Conservation (phyloP, 306 rosid genomes). For the Canavalia gladiata region DNA sequence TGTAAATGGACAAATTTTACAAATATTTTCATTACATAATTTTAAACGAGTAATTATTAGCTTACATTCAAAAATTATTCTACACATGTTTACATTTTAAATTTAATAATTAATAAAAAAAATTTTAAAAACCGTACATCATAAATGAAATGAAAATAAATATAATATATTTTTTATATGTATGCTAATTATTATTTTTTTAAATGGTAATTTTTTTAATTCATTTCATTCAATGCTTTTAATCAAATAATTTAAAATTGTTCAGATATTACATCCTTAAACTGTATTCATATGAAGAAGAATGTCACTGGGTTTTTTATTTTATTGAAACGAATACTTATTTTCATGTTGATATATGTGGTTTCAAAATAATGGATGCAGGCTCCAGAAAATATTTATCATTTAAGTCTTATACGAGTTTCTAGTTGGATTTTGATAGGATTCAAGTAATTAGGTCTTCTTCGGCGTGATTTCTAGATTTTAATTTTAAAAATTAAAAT, state of each 20-base stretch:
- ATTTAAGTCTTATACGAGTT: conserved; percentile 5
- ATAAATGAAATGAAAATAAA: too few relatives aligned
- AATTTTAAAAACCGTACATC: too few relatives aligned
- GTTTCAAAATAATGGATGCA: background rate
- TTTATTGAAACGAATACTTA: background rate
- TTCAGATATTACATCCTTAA: background rate
- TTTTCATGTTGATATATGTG: background rate
- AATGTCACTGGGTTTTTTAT: background rate
- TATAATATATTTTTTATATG: too few relatives aligned
- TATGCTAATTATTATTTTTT: too few relatives aligned
- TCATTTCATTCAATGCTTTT: background rate
- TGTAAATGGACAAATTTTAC: background rate
- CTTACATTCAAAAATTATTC: too few relatives aligned
- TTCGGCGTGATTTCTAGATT: too few relatives aligned
- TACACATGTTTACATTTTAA: too few relatives aligned
- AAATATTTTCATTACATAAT: background rate
- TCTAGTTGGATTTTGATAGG: background rate
- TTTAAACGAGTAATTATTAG: too few relatives aligned
- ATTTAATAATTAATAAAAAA: too few relatives aligned
- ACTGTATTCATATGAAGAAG: background rate
- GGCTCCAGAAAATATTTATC: background rate
- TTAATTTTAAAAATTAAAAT: too few relatives aligned
- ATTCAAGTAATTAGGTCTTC: background rate
- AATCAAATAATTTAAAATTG: background rate
- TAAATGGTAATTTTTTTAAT: background rate